Conservation (phyloP, 2,329 filamentous ascomycete genomes). For the Sarocladium strictum region DNA sequence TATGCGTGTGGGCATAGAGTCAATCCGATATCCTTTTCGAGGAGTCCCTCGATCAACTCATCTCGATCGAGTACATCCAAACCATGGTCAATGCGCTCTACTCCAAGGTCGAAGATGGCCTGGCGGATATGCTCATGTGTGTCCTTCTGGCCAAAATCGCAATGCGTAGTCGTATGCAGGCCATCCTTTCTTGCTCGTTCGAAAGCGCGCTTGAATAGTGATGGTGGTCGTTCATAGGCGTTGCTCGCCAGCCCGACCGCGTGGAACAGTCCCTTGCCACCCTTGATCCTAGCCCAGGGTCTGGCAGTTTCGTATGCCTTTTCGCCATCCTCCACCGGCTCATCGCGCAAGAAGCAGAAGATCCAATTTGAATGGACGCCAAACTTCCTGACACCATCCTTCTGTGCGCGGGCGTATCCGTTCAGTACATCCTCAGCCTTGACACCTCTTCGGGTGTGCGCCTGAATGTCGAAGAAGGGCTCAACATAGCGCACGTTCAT, state of each 20-base stretch:
- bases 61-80: conserved; percentile 56
- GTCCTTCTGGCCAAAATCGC: conserved; percentile 44
- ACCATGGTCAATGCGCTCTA: conserved; percentile 67
- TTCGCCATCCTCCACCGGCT: conserved; percentile 66
- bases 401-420: conserved; percentile 55
- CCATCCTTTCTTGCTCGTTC: conserved; percentile 30
- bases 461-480: conserved; percentile 74
- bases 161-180: conserved; percentile 42
- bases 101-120: conserved; percentile 54
- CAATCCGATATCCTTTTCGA: conserved; percentile 48
- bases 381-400: conserved; percentile 53
- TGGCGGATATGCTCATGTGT: conserved; percentile 46
- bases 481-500: conserved; percentile 63
- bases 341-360: conserved; percentile 64
- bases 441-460: conserved; percentile 58
- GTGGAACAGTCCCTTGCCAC: conserved; percentile 32
- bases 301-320: conserved; percentile 43
- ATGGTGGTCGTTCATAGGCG: conserved; percentile 37
- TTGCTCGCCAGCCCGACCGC: conserved; percentile 42
- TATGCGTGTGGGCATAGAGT: conserved; percentile 56
- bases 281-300: conserved; percentile 27
- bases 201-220: conserved; percentile 36
- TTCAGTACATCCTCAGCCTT: conserved; percentile 53
- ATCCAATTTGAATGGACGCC: conserved; percentile 60
- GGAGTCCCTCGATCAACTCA: conserved; percentile 50